Conservation (phyloP, 1,284 basidiomycete species). For the Puccinia coronata region DNA sequence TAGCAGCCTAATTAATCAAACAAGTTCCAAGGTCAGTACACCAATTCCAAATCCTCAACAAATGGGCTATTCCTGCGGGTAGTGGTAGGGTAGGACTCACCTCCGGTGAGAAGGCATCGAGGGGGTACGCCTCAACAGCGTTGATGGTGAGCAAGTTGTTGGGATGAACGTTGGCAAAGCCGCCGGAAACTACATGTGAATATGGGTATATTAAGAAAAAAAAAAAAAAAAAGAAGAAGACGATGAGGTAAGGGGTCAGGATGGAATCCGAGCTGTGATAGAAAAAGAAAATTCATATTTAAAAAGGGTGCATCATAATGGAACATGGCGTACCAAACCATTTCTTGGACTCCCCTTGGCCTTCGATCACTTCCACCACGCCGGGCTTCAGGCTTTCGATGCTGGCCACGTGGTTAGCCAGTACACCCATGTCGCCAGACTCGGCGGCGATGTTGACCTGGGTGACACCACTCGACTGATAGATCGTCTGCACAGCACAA, state of each 20-base stretch:
- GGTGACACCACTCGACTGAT: conserved; percentile 79
- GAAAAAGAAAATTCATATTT: no score
- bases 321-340: conserved; percentile 74
- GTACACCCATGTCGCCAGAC: conserved; percentile 97
- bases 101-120: conserved; percentile 86
- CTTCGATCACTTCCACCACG: conserved; percentile 87
- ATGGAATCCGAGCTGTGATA: no score
- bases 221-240: no score
- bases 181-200: conserved; percentile 90
- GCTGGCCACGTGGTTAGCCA: conserved; percentile 92
- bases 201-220: no score
- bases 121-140: conserved; percentile 89
- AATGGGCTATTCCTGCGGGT: conserved; percentile 8
- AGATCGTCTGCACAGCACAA: conserved; percentile 69
- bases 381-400: conserved; percentile 90
- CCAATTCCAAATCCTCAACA: no score
- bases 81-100: conserved; percentile 60
- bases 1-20: conserved; percentile 73
- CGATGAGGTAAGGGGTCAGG: no score
- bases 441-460: conserved; percentile 91
- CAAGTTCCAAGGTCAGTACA: neutral
- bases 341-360: conserved; percentile 76
- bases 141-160: conserved; percentile 97
- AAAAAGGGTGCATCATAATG: no score
- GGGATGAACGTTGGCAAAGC: conserved; percentile 96